Percentiles rank a stretch among this genome's conserved stretches.
phyloP scores from a whole-genome alignment of 306 rosid genomes.

The Quercus parvula region DNA sequence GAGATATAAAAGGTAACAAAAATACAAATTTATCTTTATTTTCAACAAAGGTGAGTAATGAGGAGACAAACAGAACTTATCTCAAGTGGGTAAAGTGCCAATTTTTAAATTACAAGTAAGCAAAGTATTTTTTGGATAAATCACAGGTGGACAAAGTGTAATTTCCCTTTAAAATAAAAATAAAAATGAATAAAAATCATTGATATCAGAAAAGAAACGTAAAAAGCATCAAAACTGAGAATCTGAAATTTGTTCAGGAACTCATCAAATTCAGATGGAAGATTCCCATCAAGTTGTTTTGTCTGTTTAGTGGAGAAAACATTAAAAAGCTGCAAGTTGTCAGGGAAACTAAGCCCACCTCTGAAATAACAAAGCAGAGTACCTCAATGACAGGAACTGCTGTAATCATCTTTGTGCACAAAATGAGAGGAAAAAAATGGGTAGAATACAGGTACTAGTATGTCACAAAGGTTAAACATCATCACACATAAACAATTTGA shows the following conservation, averaged over 20 bases:
- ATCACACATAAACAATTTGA: neutral
- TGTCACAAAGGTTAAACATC: neutral
- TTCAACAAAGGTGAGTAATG: no score
- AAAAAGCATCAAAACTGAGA: no score
- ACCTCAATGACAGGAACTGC: no score
- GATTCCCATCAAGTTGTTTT: slow-evolving; percentile 2
- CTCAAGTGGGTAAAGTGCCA: no score
- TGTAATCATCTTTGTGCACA: accelerated
- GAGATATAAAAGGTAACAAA: no score
- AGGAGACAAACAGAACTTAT: no score
- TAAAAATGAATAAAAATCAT: neutral
- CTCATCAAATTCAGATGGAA: neutral
- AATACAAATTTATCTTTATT: no score
- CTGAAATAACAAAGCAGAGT: no score
- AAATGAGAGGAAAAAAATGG: no score
- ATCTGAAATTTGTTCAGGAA: neutral
- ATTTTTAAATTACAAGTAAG: no score
- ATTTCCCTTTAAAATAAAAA: neutral
- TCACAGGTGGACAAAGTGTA: no score
- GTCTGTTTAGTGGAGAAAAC: neutral
- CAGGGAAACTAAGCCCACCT: neutral
- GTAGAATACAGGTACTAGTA: neutral
- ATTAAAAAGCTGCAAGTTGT: neutral
- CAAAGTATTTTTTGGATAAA: no score
- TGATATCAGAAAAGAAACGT: neutral